These are phyloP conservation scores for Skeletonema potamos DNA, from an alignment of 108 stramenopile genomes.

Conservation along the genomic window DNA sequence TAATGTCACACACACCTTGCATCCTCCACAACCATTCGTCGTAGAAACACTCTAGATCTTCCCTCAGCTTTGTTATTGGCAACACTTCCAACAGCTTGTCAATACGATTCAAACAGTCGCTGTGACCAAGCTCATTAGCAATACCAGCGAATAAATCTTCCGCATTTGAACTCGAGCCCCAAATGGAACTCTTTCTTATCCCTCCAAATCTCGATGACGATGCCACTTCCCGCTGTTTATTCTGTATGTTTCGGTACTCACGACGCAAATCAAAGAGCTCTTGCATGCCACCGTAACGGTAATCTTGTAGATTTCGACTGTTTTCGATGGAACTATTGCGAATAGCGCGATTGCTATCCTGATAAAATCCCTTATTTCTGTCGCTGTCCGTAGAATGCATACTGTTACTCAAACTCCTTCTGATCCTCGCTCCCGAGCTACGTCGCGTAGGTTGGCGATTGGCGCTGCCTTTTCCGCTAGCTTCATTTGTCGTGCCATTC, in stretches of 20 bases:
- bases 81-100: conserved; percentile 39
- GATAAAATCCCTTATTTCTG: not conserved
- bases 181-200: not conserved
- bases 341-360: not conserved
- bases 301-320: not conserved
- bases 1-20: conserved; percentile 33
- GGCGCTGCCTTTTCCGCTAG: not conserved
- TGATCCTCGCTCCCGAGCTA: not conserved
- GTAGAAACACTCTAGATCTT: conserved; percentile 56
- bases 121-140: conserved; percentile 16
- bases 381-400: not conserved
- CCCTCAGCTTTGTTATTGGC: conserved; percentile 58
- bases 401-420: not conserved
- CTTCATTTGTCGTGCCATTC: not conserved
- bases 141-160: conserved; percentile 23
- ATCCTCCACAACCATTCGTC: conserved; percentile 50
- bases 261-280: conserved; percentile 50
- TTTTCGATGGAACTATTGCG: not conserved
- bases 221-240: not conserved
- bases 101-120: conserved; percentile 30
- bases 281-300: conserved; percentile 52
- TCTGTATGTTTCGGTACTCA: conserved; percentile 33
- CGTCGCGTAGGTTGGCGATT: not conserved
- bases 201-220: not conserved
- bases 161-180: conserved; percentile 14